Evolutionary conservation across 192 early-diverging fungal species (phyloP), one percentile per base, ranked within the genome.

Genomic region (Backusella psychrophila): DNA sequence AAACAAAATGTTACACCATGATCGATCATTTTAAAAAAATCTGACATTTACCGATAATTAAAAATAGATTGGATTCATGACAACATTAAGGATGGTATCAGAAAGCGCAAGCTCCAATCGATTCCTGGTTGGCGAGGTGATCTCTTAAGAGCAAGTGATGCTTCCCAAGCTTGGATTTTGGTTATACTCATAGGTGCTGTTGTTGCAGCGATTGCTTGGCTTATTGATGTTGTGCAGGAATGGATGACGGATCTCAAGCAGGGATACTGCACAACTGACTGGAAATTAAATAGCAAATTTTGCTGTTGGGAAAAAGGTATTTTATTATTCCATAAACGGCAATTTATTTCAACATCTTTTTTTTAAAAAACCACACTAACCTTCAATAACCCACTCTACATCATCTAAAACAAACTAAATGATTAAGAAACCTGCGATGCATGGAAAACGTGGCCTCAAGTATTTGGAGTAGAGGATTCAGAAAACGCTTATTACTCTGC

Each of bases 21-120:
- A 59, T 39, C 11, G 6, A 14, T 26, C 14, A 14, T 63, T 29
- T 29, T 29, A 59, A 59, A 59, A 59, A 59, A 59, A 59, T 63
- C 56, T 63, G 56, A 63, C 42, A 44, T 49, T 46, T 33, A 31
- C 39, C 39, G 42, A 33, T 19, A 14, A 14, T 63, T 63, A 63
- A 63, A 63, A 63, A 63, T 77, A 90, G 94, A 98, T 83, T 97
- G 95, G 95, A 92, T 96, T 42, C 94, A 96, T 77, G 95, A 96
- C 82, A 89, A 90, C 69, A 91, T 92, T 17, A 90, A 93, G 81
- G 96, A 97, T 80, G 86, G 91, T 63, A 86, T 89, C n/a, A 81
- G 94, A 21, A 80, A 91, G 21, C 83, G 89, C 42, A 87, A 80
- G 46, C 59, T 93, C 21, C 86, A 87, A 21, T 82, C 78, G 1